Conservation (phyloP, 352 stramenopile genomes). For the Phytophthora crassamura region DNA sequence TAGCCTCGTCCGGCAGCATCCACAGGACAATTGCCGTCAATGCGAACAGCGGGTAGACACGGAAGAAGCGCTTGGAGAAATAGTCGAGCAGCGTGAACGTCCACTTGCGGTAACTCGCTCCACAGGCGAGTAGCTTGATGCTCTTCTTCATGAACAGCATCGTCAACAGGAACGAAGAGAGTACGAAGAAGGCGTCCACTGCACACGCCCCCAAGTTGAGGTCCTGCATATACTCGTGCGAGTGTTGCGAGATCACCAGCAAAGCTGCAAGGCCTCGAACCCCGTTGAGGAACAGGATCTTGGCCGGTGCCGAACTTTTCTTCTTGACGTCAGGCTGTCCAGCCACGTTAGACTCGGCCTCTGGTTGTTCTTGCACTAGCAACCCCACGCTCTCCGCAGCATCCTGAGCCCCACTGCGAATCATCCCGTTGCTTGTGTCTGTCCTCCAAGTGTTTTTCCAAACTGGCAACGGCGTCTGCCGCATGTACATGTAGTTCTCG, state of each 20-base stretch:
- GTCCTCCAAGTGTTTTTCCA: too few species aligned
- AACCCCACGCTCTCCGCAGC: too few species aligned
- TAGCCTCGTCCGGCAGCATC: conserved; percentile 22
- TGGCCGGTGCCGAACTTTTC: conserved; percentile 16
- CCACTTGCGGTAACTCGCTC: conserved; percentile 15
- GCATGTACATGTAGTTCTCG: too few species aligned
- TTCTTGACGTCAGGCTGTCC: too few species aligned
- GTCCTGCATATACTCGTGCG: conserved; percentile 16
- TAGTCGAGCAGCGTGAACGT: conserved; percentile 17
- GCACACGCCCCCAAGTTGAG: conserved; percentile 19
- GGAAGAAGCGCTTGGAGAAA: conserved; percentile 39
- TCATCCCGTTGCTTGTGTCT: too few species aligned
- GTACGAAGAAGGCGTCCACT: conserved; percentile 45
- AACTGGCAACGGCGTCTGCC: too few species aligned
- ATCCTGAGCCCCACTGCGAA: too few species aligned
- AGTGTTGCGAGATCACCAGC: conserved; percentile 28
- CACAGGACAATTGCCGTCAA: conserved; percentile 30
- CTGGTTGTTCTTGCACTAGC: too few species aligned
- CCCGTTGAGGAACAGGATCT: conserved; percentile 40
- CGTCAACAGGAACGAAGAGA: conserved; percentile 45
- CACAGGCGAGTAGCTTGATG: conserved; percentile 7
- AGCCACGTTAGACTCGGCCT: too few species aligned
- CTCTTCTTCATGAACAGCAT: conserved; percentile 36
- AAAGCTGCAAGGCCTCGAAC: conserved; percentile 38
- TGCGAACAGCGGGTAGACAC: conserved; percentile 53